A percentile compares a stretch with the other conserved stretches of the same genome.
Conservation (phyloP, 257 asterid genomes). For the Plantago elongata region DNA sequence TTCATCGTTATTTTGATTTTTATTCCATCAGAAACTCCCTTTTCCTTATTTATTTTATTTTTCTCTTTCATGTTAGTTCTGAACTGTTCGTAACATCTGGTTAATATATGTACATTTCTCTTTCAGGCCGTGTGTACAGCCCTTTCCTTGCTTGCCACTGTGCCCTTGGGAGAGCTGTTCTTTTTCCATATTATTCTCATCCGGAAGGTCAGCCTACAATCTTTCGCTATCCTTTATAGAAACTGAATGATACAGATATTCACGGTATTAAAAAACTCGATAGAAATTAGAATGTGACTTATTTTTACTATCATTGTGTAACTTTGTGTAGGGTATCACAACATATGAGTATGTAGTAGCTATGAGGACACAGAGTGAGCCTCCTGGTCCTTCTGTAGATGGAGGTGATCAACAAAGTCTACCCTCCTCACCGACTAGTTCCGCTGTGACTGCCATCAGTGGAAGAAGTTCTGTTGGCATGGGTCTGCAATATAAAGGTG, state of each 20-base stretch:
- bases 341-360: slow-evolving; percentile 92
- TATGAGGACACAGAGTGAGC: slow-evolving; percentile 91
- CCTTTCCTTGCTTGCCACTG: slow-evolving; percentile 76
- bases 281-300: neutral
- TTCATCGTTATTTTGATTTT: no score
- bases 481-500: slow-evolving; percentile 87
- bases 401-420: slow-evolving; percentile 84
- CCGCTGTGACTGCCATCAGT: slow-evolving; percentile 90
- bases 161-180: slow-evolving; percentile 86
- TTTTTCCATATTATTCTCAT: slow-evolving; percentile 92
- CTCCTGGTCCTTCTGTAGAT: slow-evolving; percentile 79
- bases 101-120: slow-evolving; percentile 14
- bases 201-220: slow-evolving; percentile 52
- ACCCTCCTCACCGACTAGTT: slow-evolving; percentile 89
- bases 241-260: neutral
- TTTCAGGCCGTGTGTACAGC: slow-evolving; percentile 84
- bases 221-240: neutral
- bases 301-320: neutral
- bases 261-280: neutral
- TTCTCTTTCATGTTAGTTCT: neutral
- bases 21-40: neutral
- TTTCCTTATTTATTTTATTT: neutral
- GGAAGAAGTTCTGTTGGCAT: slow-evolving; percentile 94
- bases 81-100: neutral
- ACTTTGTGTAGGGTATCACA: slow-evolving; percentile 67